Evolutionary conservation across 2,329 filamentous ascomycete species (phyloP).

Genomic region (Verticillium nonalfalfae): DNA sequence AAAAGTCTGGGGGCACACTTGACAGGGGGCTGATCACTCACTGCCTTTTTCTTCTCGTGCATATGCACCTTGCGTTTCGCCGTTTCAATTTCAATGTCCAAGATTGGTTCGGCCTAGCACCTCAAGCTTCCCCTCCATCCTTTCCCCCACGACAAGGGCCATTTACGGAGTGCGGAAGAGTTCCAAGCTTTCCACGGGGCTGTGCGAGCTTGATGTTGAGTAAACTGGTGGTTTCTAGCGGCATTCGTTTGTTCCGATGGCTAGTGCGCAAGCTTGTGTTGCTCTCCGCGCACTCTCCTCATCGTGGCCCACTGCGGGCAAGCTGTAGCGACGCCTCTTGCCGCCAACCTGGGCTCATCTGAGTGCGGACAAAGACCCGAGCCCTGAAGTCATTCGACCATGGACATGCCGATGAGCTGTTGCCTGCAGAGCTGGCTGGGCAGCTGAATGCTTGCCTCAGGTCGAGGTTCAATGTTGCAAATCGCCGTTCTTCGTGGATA

Average conservation of each 20-base stretch:
- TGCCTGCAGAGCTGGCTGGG: too few relatives aligned
- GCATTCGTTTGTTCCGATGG: neutral
- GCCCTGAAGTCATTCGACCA: too few relatives aligned
- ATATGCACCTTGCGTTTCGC: neutral
- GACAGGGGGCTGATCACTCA: neutral
- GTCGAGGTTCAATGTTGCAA: too few relatives aligned
- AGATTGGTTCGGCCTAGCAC: neutral
- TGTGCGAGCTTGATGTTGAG: neutral
- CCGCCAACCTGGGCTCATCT: too few relatives aligned
- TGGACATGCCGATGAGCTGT: too few relatives aligned
- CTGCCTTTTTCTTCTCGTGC: neutral
- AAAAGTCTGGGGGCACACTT: neutral
- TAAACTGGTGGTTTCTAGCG: neutral
- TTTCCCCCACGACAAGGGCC: neutral
- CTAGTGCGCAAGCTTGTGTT: neutral
- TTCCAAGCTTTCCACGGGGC: neutral
- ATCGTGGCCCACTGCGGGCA: too few relatives aligned
- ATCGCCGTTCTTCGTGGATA: too few relatives aligned
- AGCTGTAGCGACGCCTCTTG: too few relatives aligned
- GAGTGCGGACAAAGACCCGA: too few relatives aligned
- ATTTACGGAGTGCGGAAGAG: neutral
- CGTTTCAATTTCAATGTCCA: neutral
- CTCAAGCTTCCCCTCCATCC: neutral
- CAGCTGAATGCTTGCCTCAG: too few relatives aligned
- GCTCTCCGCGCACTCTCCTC: neutral